These are phyloP conservation scores for Aeminium ludgeri DNA, from an alignment of 495 filamentous ascomycete genomes.

Conservation along the genomic window DNA sequence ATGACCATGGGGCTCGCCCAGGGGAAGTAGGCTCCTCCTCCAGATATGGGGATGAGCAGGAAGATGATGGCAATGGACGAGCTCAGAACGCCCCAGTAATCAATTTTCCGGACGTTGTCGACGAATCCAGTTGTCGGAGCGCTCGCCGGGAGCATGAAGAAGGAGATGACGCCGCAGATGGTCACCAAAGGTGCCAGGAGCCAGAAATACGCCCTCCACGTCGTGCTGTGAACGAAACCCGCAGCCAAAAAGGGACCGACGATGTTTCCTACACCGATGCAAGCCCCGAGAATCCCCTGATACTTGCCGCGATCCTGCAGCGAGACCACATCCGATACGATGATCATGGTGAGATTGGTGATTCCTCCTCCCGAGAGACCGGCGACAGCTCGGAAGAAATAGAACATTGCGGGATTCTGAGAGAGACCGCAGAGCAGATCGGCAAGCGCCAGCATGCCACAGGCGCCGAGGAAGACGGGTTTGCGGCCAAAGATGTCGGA, in stretches of 20 bases:
- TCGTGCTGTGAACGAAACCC: constrained; percentile 16
- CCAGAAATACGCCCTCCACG: constrained; percentile 22
- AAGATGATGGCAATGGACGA: constrained; percentile 39
- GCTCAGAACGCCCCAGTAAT: constrained; percentile 35
- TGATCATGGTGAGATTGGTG: constrained; percentile 22
- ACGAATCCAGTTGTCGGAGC: constrained; percentile 18
- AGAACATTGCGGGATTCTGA: constrained; percentile 30
- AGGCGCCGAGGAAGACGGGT: constrained; percentile 29
- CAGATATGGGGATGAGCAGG: constrained; percentile 45
- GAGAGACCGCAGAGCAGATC: constrained; percentile 31
- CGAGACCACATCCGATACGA: constrained; percentile 20
- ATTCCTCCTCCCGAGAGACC: constrained; percentile 30
- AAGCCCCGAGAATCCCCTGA: constrained; percentile 21
- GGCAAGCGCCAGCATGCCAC: constrained; percentile 27
- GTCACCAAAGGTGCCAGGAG: constrained; percentile 18
- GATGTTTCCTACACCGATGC: constrained; percentile 19
- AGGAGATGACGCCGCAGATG: constrained; percentile 18
- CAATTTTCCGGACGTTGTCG: constrained; percentile 36
- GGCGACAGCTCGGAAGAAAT: constrained; percentile 34
- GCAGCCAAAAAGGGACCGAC: constrained; percentile 20
- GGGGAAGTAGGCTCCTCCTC: constrained; percentile 41
- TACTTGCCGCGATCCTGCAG: constrained; percentile 23
- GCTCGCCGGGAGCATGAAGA: constrained; percentile 27
- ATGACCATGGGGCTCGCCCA: constrained; percentile 48
- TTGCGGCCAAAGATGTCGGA: constrained; percentile 34